These are phyloP conservation scores for Passiflora organensis DNA, from an alignment of 345 rosid genomes.

Conservation along the genomic window DNA sequence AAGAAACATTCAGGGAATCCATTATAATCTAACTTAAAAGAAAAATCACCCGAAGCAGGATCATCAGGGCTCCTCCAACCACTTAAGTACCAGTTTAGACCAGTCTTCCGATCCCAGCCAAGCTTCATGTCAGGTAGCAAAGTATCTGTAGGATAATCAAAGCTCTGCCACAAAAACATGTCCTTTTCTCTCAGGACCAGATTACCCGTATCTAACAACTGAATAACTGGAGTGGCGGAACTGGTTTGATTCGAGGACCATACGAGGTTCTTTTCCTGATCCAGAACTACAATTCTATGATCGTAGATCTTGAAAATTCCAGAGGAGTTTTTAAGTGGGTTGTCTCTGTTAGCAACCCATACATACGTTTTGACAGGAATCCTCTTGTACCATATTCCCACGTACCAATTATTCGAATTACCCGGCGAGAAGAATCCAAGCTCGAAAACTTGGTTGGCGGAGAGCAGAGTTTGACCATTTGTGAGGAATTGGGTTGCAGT, in stretches of 20 bases:
- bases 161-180: constrained; percentile 65
- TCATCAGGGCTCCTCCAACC: constrained; percentile 55
- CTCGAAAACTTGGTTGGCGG: constrained; percentile 50
- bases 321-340: constrained; percentile 45
- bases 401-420: constrained; percentile 44
- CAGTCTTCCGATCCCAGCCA: constrained; percentile 60
- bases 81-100: constrained; percentile 36
- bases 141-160: constrained; percentile 75
- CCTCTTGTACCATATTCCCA: constrained; percentile 79
- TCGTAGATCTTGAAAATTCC: constrained; percentile 42
- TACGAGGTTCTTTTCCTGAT: constrained; percentile 12
- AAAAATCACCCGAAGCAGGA: constrained; percentile 55
- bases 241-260: constrained; percentile 60
- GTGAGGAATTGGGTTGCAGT: constrained; percentile 33
- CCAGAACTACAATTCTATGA: constrained; percentile 36
- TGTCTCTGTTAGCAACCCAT: constrained; percentile 92
- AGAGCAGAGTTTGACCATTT: constrained; percentile 44
- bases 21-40: constrained; percentile 44
- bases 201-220: constrained; percentile 66
- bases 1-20: constrained; percentile 69
- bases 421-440: constrained; percentile 61
- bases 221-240: constrained; percentile 35
- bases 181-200: constrained; percentile 49
- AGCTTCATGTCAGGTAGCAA: constrained; percentile 73
- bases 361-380: constrained; percentile 49